Base-by-base conservation (phyloP, 2,329 filamentous ascomycete genomes). In the Trichoderma guizhouense region DNA sequence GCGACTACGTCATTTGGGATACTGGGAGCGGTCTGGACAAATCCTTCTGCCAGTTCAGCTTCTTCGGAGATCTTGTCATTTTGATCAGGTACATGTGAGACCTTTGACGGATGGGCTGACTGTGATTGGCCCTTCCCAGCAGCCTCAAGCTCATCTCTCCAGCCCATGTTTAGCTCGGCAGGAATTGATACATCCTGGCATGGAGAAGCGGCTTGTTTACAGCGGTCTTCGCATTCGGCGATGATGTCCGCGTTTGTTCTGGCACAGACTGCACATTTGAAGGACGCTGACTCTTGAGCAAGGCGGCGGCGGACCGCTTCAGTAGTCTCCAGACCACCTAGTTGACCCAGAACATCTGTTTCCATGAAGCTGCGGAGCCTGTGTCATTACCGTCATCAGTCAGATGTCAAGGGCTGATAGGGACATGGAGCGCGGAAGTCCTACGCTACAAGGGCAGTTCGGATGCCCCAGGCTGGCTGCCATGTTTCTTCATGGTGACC, bases 401-500 rank as follows among this genome's bases (percentile, higher is more conserved):
- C 60, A 74, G 43, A 57, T 34, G 28, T 12, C 18, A 67, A 39
- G 30, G 18, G 43, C n/a, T 11, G n/a, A 21, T 21, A 21, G 43
- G n/a, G 28, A 15, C 18, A 32, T 53, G 18, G 66, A 61, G 47
- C 63, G 61, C 21, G 47, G 43, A 60, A 28, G 55, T 76, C 80
- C 51, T 79, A 84, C 83, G 89, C 89, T 55, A 91, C 88, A 7
- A 99, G 84, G 18, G 96, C 95, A 5, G 96, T 98, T 72, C 96
- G 88, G 11, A 99, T 92, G 0, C 96, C 96, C 96, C 96, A 99
- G 0, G 96, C 96, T 0, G 96, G 96, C 86, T 98, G 95, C 96
- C 96, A 99, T 18, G 93, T 97, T 84, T 98, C 96, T 81, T 98
- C 96, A 83, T 99, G 96, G 82, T 98, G 95, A 2, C 95, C 95